A percentile compares a stretch with the other conserved stretches of the same genome.
Conservation (phyloP, 176 grass and related monocot species). For the Oryza coarctata region DNA sequence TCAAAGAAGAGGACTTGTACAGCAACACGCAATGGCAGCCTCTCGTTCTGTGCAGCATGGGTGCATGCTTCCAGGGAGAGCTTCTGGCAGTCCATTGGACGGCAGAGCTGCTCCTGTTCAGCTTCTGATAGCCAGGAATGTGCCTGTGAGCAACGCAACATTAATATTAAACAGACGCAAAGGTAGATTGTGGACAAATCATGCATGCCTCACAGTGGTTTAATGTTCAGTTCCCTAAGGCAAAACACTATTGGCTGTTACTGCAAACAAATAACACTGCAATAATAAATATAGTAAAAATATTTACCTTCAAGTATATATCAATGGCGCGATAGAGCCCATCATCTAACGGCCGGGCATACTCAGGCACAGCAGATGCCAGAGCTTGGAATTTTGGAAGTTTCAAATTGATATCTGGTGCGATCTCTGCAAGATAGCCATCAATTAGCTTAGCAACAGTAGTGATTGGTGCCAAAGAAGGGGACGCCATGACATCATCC, state of each 20-base stretch:
- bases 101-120: slow-evolving; percentile 74
- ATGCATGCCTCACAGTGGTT: neutral
- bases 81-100: slow-evolving; percentile 88
- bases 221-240: neutral
- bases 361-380: slow-evolving; percentile 74
- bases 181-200: neutral
- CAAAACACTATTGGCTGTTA: neutral
- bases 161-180: slow-evolving; percentile 1
- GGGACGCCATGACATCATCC: slow-evolving; percentile 64
- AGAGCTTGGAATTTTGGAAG: slow-evolving; percentile 67
- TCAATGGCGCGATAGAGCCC: slow-evolving; percentile 89
- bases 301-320: slow-evolving; percentile 79
- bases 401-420: slow-evolving; percentile 87
- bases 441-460: slow-evolving; percentile 78
- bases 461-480: slow-evolving; percentile 60
- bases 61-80: slow-evolving; percentile 91
- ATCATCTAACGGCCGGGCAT: slow-evolving; percentile 81
- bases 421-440: slow-evolving; percentile 86
- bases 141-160: slow-evolving; percentile 50
- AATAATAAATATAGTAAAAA: neutral
- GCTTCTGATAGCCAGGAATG: slow-evolving; percentile 79
- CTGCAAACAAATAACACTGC: neutral
- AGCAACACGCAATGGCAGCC: slow-evolving; percentile 66
- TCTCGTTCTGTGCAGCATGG: slow-evolving; percentile 87
- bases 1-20: slow-evolving; percentile 95